These are phyloP conservation scores for Rossbeevera mucosa DNA, from an alignment of 768 basidiomycete genomes.

Conservation along the genomic window DNA sequence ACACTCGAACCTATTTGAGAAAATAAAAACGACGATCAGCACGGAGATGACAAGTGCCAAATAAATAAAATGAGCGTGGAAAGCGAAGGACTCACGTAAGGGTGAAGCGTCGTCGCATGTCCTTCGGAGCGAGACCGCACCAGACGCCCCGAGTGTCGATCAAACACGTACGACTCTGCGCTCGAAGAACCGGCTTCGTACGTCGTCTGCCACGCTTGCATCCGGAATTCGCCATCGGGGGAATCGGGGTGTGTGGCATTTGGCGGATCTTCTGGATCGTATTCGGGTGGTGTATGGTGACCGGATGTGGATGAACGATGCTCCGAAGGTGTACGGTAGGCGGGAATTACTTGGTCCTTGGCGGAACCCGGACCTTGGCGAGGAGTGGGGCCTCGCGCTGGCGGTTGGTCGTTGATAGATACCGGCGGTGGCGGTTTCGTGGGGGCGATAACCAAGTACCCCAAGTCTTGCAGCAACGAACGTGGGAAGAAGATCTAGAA, in stretches of 20 bases:
- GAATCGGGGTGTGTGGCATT: conserved; percentile 13
- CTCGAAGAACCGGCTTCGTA: conserved; percentile 10
- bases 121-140: conserved; percentile 32
- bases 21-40: conserved; percentile 6
- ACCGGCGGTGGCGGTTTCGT: conserved; percentile 28
- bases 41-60: neutral
- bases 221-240: conserved; percentile 20
- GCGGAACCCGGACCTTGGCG: conserved; percentile 15
- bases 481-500: conserved; percentile 74
- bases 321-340: conserved; percentile 18
- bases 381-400: neutral
- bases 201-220: conserved; percentile 21
- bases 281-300: conserved; percentile 36
- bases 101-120: conserved; percentile 21
- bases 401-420: conserved; percentile 13
- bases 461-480: conserved; percentile 59
- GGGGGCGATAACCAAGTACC: conserved; percentile 43
- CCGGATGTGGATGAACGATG: conserved; percentile 20
- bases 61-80: neutral
- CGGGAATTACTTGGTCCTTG: conserved; percentile 22
- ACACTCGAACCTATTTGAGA: conserved; percentile 23
- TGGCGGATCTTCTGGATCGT: conserved; percentile 34
- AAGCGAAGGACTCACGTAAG: conserved; percentile 20
- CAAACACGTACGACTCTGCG: conserved; percentile 26
- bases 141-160: conserved; percentile 23